phyloP scores from a whole-genome alignment of 1,284 basidiomycete species.

The Malassezia slooffiae region DNA sequence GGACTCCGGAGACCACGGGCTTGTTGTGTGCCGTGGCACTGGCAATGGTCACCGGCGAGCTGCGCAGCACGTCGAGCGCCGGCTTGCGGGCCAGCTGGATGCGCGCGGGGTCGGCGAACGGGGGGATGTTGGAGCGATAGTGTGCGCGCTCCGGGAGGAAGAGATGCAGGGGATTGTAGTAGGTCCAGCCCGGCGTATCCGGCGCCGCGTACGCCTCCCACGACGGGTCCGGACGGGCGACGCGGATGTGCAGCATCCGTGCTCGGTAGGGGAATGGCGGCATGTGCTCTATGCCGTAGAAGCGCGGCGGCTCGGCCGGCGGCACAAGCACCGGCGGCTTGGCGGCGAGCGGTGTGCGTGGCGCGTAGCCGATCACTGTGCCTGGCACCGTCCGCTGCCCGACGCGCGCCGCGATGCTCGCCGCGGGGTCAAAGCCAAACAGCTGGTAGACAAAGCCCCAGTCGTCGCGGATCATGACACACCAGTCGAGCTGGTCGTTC shows the following conservation, averaged over 20 bases:
- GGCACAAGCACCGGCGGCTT: conserved; percentile 19
- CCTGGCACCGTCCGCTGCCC: conserved; percentile 26
- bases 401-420: conserved; percentile 4
- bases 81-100: not conserved
- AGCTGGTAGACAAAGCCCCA: conserved; percentile 36
- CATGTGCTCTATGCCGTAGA: conserved; percentile 15
- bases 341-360: conserved; percentile 14
- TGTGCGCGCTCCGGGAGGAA: not conserved
- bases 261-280: conserved; percentile 29
- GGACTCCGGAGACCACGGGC: no score
- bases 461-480: conserved; percentile 32
- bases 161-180: conserved; percentile 25
- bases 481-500: conserved; percentile 28
- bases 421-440: conserved; percentile 22
- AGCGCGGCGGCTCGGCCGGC: conserved; percentile 23
- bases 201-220: conserved; percentile 26
- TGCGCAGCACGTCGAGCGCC: no score
- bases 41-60: not conserved
- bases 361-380: conserved; percentile 23
- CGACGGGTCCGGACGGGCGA: conserved; percentile 21
- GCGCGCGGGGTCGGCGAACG: not conserved
- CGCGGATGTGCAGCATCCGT: conserved; percentile 25
- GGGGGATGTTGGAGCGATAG: not conserved
- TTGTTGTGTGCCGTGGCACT: conserved; percentile 17
- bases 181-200: conserved; percentile 26